These are phyloP conservation scores for Whalleya microplaca DNA, from an alignment of 2,329 filamentous ascomycete genomes.

Conservation along the genomic window DNA sequence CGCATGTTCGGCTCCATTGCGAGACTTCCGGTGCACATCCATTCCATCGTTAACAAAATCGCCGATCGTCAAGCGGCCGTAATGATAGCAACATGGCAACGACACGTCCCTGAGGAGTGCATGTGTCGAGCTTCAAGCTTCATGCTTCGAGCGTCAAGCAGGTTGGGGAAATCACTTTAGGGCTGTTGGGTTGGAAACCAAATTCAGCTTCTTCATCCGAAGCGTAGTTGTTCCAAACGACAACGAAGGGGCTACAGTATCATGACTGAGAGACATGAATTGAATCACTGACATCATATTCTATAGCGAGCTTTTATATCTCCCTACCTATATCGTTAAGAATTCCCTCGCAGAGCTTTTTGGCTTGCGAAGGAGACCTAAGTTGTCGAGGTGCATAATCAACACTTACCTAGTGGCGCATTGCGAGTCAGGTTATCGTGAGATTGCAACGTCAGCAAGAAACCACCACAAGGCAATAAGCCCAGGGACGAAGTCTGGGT, in stretches of 20 bases:
- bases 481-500: not conserved
- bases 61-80: no score
- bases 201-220: not conserved
- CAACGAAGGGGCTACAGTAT: not conserved
- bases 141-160: constrained; percentile 3
- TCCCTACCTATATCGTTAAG: not conserved
- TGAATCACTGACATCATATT: not conserved
- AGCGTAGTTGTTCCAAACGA: constrained; percentile 6
- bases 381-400: not conserved
- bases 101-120: not conserved
- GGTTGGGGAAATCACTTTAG: not conserved
- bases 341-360: not conserved
- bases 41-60: constrained; percentile 19
- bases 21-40: constrained; percentile 10
- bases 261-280: not conserved
- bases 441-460: not conserved
- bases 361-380: not conserved
- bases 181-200: not conserved
- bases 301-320: not conserved
- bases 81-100: not conserved
- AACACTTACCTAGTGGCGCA: not conserved
- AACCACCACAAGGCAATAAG: not conserved
- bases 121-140: constrained; percentile 2
- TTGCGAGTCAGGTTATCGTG: not conserved
- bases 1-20: constrained; percentile 1